Conservation (phyloP, 306 rosid species). For the Abrus pulchellus region DNA sequence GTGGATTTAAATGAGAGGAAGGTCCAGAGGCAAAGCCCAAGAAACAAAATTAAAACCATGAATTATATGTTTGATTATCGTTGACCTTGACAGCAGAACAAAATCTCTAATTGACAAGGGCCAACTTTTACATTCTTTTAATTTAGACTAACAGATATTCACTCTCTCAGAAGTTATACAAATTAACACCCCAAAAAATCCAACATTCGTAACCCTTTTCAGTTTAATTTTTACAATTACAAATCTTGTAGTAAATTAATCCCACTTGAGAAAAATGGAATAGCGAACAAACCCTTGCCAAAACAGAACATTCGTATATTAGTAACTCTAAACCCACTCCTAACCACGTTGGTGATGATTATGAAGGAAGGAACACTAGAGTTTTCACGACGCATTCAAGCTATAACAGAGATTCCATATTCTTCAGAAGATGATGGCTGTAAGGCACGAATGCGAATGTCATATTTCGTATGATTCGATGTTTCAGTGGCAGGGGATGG, state of each 20-base stretch:
- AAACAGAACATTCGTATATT: neutral
- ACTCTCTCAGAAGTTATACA: neutral
- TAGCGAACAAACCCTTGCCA: slow-evolving; percentile 7
- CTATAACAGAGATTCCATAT: slow-evolving; percentile 48
- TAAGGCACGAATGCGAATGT: slow-evolving; percentile 77
- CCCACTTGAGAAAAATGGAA: neutral
- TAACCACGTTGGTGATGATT: slow-evolving; percentile 18
- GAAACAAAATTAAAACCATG: neutral
- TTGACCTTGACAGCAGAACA: neutral
- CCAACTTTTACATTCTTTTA: neutral
- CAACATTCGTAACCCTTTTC: neutral
- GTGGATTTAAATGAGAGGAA: neutral
- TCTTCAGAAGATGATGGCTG: slow-evolving; percentile 81
- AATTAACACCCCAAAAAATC: neutral
- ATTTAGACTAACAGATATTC: neutral
- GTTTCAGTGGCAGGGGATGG: slow-evolving; percentile 54
- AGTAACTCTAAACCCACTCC: neutral
- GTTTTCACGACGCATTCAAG: slow-evolving; percentile 30
- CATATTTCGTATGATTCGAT: slow-evolving; percentile 60
- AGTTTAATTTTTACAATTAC: neutral
- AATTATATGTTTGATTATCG: neutral
- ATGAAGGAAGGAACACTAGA: slow-evolving; percentile 14
- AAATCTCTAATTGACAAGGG: neutral
- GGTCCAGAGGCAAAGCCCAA: neutral
- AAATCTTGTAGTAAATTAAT: neutral